phyloP scores from a whole-genome alignment of 495 filamentous ascomycete species.

The Xylaria longipes region DNA sequence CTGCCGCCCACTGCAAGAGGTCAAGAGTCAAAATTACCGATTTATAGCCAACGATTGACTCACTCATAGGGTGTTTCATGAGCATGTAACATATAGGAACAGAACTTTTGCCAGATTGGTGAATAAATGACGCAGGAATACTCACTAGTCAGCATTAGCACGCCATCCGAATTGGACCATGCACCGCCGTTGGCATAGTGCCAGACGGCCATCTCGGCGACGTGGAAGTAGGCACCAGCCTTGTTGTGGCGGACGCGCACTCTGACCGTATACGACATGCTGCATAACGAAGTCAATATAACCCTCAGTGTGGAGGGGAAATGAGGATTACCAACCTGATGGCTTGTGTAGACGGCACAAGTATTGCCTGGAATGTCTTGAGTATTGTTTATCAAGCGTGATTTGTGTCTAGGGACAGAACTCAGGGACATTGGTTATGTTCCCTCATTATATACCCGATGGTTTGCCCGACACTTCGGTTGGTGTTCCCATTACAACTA shows the following conservation, averaged over 20 bases:
- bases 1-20: too few species aligned
- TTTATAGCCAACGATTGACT: too few species aligned
- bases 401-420: background rate
- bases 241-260: conserved; percentile 1
- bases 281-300: background rate
- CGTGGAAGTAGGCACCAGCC: background rate
- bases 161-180: background rate
- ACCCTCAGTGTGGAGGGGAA: background rate
- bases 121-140: too few species aligned
- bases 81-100: too few species aligned
- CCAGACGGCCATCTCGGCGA: conserved; percentile 19
- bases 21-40: too few species aligned
- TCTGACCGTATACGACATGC: conserved; percentile 16
- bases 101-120: too few species aligned
- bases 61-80: too few species aligned
- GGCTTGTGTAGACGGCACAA: background rate
- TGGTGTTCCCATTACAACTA: background rate
- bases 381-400: background rate
- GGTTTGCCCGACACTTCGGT: background rate
- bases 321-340: conserved; percentile 5
- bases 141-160: background rate
- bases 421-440: background rate
- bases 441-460: background rate
- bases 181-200: conserved; percentile 16
- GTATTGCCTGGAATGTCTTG: background rate